A percentile compares a stretch with the other conserved stretches of the same genome.
Conservation (phyloP, 768 basidiomycete species). For the Hericium alpestre region DNA sequence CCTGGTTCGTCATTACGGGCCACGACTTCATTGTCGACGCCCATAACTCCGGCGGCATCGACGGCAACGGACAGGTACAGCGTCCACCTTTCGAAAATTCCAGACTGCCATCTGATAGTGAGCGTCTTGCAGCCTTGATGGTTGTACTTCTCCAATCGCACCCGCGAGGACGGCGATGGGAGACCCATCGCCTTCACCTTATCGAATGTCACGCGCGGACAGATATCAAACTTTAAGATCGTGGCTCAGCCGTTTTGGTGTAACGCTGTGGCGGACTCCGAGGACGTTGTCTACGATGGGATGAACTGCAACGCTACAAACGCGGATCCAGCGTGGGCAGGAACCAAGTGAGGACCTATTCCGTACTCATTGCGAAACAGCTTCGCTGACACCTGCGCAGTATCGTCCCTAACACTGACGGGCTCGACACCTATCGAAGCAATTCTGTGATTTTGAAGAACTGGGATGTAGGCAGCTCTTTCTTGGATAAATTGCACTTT, state of each 20-base stretch:
- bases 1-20: slow-evolving; percentile 54
- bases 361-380: not conserved
- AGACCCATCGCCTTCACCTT: slow-evolving; percentile 47
- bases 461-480: slow-evolving; percentile 33
- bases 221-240: slow-evolving; percentile 39
- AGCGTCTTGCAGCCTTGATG: slow-evolving; percentile 35
- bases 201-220: slow-evolving; percentile 31
- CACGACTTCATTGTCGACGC: slow-evolving; percentile 45
- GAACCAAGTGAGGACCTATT: slow-evolving; percentile 26
- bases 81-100: not conserved
- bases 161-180: slow-evolving; percentile 44
- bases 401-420: slow-evolving; percentile 52
- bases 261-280: slow-evolving; percentile 42
- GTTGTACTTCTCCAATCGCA: slow-evolving; percentile 37
- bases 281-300: slow-evolving; percentile 40
- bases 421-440: slow-evolving; percentile 49
- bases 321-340: slow-evolving; percentile 35
- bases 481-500: not conserved
- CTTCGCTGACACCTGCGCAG: slow-evolving; percentile 16
- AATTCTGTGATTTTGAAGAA: slow-evolving; percentile 37
- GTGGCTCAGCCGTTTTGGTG: slow-evolving; percentile 52
- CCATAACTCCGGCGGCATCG: slow-evolving; percentile 44
- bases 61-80: slow-evolving; percentile 46
- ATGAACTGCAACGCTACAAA: slow-evolving; percentile 52
- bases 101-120: not conserved